Evolutionary conservation across 75 land plant species (phyloP).

Genomic region (Pinus tabuliformis): DNA sequence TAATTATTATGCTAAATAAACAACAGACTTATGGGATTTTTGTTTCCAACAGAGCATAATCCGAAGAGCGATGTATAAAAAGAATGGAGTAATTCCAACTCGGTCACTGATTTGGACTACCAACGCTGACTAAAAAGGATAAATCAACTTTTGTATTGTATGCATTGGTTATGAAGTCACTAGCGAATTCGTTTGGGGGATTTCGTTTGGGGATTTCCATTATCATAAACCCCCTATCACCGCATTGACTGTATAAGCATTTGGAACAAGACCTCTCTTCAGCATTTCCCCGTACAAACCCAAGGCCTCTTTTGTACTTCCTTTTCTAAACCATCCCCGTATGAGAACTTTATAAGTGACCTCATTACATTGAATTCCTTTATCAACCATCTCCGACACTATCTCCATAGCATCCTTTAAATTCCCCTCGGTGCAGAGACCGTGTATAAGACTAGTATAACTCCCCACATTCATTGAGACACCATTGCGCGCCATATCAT

Average conservation of each 20-base stretch:
- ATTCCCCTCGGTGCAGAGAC: conserved; percentile 11
- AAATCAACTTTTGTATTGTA: no score
- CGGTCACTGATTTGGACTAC: no score
- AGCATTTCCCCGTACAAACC: conserved; percentile 8
- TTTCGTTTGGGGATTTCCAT: no score
- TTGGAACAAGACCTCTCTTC: conserved; percentile 7
- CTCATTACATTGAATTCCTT: conserved; percentile 2
- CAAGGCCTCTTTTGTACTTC: conserved; percentile 8
- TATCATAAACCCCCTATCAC: conserved; percentile 24
- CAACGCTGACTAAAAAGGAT: no score
- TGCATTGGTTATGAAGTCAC: no score
- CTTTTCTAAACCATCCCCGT: conserved; percentile 10
- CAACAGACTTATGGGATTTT: no score
- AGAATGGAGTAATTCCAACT: no score
- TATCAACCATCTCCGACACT: conserved; percentile 7
- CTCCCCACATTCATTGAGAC: conserved; percentile 10
- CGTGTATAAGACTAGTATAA: conserved; percentile 16
- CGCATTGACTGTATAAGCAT: conserved; percentile 13
- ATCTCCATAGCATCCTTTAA: conserved; percentile 6
- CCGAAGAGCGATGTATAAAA: no score
- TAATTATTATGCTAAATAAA: no score
- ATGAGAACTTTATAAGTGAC: conserved; percentile 15
- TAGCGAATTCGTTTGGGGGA: no score
- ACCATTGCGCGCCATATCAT: conserved; percentile 4
- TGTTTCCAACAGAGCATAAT: no score